Conservation (phyloP, 495 filamentous ascomycete genomes). For the Tuber umbilicatum region DNA sequence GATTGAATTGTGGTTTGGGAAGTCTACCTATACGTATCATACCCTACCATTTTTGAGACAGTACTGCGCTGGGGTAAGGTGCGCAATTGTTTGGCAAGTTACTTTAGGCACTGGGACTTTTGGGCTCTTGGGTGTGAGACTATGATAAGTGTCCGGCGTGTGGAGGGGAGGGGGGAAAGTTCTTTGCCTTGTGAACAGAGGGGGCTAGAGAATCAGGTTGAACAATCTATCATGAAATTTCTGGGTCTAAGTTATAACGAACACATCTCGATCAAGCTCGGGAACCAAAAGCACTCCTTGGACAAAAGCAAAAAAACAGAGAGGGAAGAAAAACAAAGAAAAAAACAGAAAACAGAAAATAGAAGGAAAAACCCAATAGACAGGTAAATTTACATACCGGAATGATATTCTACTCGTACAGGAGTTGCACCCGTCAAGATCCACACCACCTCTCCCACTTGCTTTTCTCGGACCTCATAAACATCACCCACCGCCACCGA, state of each 20-base stretch:
- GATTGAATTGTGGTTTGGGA: neutral
- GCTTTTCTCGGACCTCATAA: neutral
- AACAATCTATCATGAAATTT: neutral
- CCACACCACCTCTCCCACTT: neutral
- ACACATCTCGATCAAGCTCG: neutral
- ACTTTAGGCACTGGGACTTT: neutral
- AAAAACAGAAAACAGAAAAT: neutral
- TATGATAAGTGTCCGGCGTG: neutral
- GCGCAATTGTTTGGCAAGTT: neutral
- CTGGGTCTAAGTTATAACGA: neutral
- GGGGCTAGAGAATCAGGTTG: neutral
- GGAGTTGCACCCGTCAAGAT: neutral
- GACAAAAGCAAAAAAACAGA: neutral
- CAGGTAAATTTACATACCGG: slow-evolving; percentile 1
- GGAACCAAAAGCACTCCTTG: neutral
- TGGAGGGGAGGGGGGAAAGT: neutral
- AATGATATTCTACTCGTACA: slow-evolving; percentile 25
- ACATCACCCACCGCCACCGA: neutral
- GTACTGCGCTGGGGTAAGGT: neutral
- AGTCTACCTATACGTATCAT: neutral
- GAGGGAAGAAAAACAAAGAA: neutral
- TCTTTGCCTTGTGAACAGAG: neutral
- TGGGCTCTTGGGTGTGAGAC: neutral
- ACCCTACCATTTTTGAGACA: neutral
- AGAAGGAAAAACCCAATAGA: neutral